A percentile compares a stretch with the other conserved stretches of the same genome.
These are phyloP conservation scores for Glarea lozoyensis DNA, from an alignment of 495 filamentous ascomycete genomes.

Conservation along the genomic window DNA sequence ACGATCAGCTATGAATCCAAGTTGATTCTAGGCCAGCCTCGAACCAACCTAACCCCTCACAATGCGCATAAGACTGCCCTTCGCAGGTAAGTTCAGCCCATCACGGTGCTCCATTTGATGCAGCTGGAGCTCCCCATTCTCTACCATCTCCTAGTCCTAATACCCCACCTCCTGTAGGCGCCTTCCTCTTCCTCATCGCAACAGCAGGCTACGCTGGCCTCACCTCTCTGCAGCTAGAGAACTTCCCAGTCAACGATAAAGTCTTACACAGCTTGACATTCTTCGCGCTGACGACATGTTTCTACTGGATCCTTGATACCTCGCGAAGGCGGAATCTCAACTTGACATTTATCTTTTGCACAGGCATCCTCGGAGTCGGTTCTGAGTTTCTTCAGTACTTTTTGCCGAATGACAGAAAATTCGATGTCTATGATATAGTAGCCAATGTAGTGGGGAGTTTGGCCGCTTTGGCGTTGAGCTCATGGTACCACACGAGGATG, in stretches of 20 bases:
- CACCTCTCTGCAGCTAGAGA: constrained; percentile 44
- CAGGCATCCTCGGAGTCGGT: constrained; percentile 62
- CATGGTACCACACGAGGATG: constrained; percentile 94
- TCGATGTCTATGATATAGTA: constrained; percentile 78
- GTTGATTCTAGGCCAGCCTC: no score
- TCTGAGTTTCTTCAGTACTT: constrained; percentile 80
- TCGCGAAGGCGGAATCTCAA: constrained; percentile 75
- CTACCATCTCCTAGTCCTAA: not conserved
- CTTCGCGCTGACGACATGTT: constrained; percentile 75
- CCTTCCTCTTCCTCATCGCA: constrained; percentile 69
- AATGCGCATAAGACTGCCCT: constrained; percentile 66
- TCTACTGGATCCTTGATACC: constrained; percentile 97
- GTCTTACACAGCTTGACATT: constrained; percentile 82
- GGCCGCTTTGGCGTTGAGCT: constrained; percentile 60
- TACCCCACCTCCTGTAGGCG: constrained; percentile 37
- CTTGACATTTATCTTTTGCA: constrained; percentile 74
- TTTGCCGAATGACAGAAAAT: constrained; percentile 70
- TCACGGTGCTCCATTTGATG: not conserved
- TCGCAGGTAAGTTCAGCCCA: constrained; percentile 48
- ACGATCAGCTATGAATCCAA: no score
- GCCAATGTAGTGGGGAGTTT: constrained; percentile 81
- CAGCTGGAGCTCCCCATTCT: constrained; percentile 2
- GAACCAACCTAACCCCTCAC: constrained; percentile 17
- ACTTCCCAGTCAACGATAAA: constrained; percentile 63
- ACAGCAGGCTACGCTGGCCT: constrained; percentile 73